phyloP scores from a whole-genome alignment of 306 rosid species.

The Glycine tomentella region DNA sequence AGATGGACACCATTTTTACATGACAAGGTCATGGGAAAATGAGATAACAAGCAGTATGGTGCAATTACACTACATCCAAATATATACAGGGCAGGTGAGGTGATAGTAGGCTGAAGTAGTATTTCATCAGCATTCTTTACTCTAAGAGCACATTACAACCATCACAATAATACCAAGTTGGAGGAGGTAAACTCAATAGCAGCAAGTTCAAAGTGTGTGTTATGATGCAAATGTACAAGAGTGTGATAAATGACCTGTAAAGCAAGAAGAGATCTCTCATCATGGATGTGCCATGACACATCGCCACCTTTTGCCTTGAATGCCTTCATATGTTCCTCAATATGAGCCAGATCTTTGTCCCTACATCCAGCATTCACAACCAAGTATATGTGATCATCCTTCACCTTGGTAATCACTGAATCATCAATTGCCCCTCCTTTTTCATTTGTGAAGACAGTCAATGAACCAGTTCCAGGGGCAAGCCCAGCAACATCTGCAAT shows the following conservation, averaged over 20 bases:
- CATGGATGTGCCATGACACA: conserved; percentile 94
- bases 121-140: not conserved
- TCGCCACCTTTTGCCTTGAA: conserved; percentile 94
- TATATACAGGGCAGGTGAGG: not conserved
- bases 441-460: conserved; percentile 89
- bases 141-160: not conserved
- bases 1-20: not conserved
- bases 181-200: not conserved
- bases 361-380: conserved; percentile 95
- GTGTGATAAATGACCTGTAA: conserved; percentile 64
- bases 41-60: not conserved
- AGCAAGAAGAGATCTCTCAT: conserved; percentile 91
- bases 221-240: conserved; percentile 28
- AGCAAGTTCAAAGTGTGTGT: conserved; percentile 20
- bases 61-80: not conserved
- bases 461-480: conserved; percentile 78
- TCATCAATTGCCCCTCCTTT: conserved; percentile 93
- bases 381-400: conserved; percentile 76
- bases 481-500: conserved; percentile 87
- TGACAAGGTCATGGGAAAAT: not conserved
- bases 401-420: conserved; percentile 90
- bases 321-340: conserved; percentile 86
- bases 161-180: not conserved
- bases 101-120: not conserved
- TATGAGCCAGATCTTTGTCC: conserved; percentile 92